Base-by-base conservation (phyloP, 768 basidiomycete genomes). In the Lactifluus rugatus region DNA sequence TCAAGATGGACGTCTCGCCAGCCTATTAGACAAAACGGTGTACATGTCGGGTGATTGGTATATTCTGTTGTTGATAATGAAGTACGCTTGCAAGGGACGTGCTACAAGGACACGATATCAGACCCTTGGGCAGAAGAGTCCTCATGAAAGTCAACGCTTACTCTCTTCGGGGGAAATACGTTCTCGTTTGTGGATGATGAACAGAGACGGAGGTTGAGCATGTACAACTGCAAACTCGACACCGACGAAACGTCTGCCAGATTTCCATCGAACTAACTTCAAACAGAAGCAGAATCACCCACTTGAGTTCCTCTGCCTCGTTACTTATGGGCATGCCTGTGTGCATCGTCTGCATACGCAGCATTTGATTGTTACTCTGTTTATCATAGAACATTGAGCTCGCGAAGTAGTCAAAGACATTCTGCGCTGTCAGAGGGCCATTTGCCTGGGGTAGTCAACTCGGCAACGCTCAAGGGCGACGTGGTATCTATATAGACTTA, bases 311-410 rank as follows among this genome's bases (percentile, higher is more conserved):
- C 62, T 89, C 89, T 10, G 85, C 83, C 69, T 93, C 93, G 63
- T 93, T 86, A 8, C 78, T 74, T 56, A 91, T 72, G 10, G 86
- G 81, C 28, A 81, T 73, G n/a, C 86, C 89, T 0, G 87, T 87
- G 66, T 90, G 86, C 74, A 87, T 85, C 0, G 89, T 93, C 71
- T 95, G 93, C 93, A 95, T 95, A 65, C 91, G 85, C 45, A 95
- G 74, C 31, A 88, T 84, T 66, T 93, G 89, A 70, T 95, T 95
- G 71, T 87, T 93, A 73, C 88, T 92, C 72, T 89, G 87, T 70
- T 90, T 90, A 72, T 94, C 92, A 69, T 92, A 95, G 75, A 93
- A 94, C 82, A 92, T 92, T 28, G 90, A 93, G 0, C 82, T 82
- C 13, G 86, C 76, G 69, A 95, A 95, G 75, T 94, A 95, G 56